Base-by-base conservation (phyloP, 1,139 yeast genomes). In the Suhomyces ambrosiae region DNA sequence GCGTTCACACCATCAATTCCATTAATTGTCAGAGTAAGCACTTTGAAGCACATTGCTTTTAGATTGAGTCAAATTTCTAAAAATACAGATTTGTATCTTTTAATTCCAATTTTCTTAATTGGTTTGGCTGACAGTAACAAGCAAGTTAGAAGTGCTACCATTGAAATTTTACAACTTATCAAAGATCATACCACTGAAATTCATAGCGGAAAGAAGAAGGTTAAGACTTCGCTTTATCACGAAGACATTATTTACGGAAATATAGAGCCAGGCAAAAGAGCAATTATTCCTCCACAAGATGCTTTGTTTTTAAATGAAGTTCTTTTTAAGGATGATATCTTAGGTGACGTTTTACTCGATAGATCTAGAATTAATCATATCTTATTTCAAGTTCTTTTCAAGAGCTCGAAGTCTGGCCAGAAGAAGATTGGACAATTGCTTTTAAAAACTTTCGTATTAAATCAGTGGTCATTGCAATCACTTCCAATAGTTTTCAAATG, bases 281-380 rank as follows among this genome's bases (percentile, higher is more conserved):
- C 84, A 16, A 71, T 83, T 52, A 68, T 88, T 24, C 68, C 84
- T 24, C 84, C 89, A 33, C 76, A 78, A 37, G 95, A 87, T 54
- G 79, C 81, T 4, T 61, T 67, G 26, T 49, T 52, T 8, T 63
- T 89, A 54, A 47, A 80, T 17, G 60, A 64, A 2, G 57, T 68
- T n/a, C 59, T 86, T 30, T 51, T 67, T 32, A 37, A 46, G 15
- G 58, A 56, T 12, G 48, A 54, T 12, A 39, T 42, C 7, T 38
- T 61, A 16, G 56, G 60, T 18, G 74, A 70, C 38, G 48, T 59
- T 5, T 35, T 61, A 3, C 43, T 67, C 26, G 74, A 70, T 42
- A 49, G 51, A 11, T 38, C 56, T 4, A 57, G 69, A 36, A 35
- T 67, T 21, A 47, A 47, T 27, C 45, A 43, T 11, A 44, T 65